phyloP scores from a whole-genome alignment of 139 green algal species.

The Yamagishiella unicocca region DNA sequence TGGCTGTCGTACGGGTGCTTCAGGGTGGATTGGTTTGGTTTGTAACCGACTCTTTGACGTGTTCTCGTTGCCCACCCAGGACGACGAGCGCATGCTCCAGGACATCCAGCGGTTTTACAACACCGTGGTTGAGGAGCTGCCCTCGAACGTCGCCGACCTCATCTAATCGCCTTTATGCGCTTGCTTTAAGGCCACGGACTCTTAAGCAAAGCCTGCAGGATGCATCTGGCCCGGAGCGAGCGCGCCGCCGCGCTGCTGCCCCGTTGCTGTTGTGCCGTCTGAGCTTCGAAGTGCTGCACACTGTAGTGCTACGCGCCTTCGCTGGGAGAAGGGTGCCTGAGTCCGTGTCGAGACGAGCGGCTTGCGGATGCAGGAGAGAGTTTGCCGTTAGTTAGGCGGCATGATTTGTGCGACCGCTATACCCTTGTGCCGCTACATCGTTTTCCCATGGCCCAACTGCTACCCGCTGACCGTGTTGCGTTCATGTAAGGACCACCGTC shows the following conservation, averaged over 20 bases:
- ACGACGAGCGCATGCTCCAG: slow-evolving; percentile 95
- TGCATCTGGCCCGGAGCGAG: neutral
- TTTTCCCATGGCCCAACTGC: neutral
- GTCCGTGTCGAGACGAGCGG: neutral
- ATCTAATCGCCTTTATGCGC: slow-evolving; percentile 72
- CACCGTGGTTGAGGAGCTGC: slow-evolving; percentile 98
- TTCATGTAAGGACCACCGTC: slow-evolving; percentile 24
- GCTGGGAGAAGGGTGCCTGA: neutral
- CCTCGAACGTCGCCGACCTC: slow-evolving; percentile 96
- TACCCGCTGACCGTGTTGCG: neutral
- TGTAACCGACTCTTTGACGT: neutral
- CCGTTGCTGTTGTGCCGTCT: slow-evolving; percentile 20
- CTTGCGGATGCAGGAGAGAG: neutral
- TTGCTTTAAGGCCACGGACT: slow-evolving; percentile 17
- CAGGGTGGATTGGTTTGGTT: neutral
- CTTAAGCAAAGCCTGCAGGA: slow-evolving; percentile 31
- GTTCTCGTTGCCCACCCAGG: no score
- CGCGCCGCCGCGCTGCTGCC: neutral
- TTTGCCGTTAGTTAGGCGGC: slow-evolving; percentile 15
- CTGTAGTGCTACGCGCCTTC: neutral
- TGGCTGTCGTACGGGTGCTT: neutral
- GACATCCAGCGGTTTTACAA: slow-evolving; percentile 99
- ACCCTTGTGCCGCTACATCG: no score
- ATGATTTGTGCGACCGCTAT: no score
- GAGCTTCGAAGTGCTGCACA: neutral